These are phyloP conservation scores for Ilex asprella DNA, from an alignment of 257 asterid species.

Conservation along the genomic window DNA sequence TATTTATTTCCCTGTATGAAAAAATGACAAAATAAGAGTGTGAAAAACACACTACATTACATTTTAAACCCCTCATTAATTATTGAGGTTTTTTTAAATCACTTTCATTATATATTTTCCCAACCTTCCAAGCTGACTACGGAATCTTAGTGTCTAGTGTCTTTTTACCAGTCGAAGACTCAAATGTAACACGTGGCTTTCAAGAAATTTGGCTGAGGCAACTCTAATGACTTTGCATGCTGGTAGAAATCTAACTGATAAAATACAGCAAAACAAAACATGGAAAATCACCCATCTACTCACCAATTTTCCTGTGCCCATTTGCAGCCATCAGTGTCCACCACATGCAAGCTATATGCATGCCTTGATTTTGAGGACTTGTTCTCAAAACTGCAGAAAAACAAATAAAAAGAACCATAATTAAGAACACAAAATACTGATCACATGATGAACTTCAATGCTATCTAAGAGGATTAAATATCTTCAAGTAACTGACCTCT, in stretches of 20 bases:
- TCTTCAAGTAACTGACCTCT: conserved; percentile 38
- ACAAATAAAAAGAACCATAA: background rate
- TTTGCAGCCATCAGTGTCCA: conserved; percentile 81
- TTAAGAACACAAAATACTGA: background rate
- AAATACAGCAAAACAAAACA: background rate
- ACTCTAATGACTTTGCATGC: no score
- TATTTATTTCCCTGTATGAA: no score
- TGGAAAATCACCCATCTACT: conserved; percentile 17
- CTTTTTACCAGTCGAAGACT: no score
- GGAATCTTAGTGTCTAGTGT: no score
- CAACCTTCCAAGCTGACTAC: no score
- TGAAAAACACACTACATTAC: no score
- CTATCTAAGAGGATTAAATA: background rate
- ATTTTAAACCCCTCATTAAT: no score
- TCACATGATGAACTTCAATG: background rate
- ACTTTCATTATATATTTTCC: no score
- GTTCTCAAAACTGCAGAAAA: conserved; percentile 69
- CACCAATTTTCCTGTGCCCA: conserved; percentile 89
- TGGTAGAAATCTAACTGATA: background rate
- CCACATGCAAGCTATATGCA: conserved; percentile 85
- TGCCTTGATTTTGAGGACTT: conserved; percentile 68
- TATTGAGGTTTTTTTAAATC: no score
- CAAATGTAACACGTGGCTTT: no score
- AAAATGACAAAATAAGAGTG: no score
- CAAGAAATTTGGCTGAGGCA: no score